Conservation (phyloP, 164 flowering plant genomes). For the Magnolia kwangsiensis region DNA sequence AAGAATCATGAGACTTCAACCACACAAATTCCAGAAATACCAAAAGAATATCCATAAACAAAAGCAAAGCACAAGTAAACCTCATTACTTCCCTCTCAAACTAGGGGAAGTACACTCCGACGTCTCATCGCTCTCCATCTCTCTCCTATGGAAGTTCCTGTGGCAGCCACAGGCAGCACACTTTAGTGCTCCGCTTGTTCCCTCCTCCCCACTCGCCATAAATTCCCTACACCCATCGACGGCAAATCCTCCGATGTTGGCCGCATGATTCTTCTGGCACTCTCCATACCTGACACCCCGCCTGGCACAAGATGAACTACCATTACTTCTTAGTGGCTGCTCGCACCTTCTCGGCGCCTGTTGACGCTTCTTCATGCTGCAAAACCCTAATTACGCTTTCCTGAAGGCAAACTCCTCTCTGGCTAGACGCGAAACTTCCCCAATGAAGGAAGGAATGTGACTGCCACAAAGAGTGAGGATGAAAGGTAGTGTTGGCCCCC, state of each 20-base stretch:
- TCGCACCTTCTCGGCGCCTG: slow-evolving; percentile 38
- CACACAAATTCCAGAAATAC: neutral
- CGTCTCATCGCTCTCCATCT: slow-evolving; percentile 42
- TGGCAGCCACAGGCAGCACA: slow-evolving; percentile 93
- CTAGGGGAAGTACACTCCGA: slow-evolving; percentile 34
- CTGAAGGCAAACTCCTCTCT: neutral
- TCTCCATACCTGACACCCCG: slow-evolving; percentile 47
- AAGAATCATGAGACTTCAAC: neutral
- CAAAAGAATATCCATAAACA: neutral
- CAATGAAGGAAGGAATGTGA: too few species aligned
- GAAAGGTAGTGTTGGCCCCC: neutral
- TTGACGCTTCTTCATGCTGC: slow-evolving; percentile 56
- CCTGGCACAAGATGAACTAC: slow-evolving; percentile 28
- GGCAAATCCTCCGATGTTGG: slow-evolving; percentile 65
- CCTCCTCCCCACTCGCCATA: slow-evolving; percentile 70
- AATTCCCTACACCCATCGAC: slow-evolving; percentile 89
- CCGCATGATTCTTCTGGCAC: slow-evolving; percentile 89
- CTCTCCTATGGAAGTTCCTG: slow-evolving; percentile 69
- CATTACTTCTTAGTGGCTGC: slow-evolving; percentile 24
- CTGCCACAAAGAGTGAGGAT: neutral
- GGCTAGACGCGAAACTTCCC: neutral
- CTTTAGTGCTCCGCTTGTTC: slow-evolving; percentile 37
- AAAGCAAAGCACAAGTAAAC: neutral
- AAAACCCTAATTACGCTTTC: slow-evolving; percentile 3
- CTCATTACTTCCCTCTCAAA: slow-evolving; percentile 10